Evolutionary conservation across 805 yeast species (phyloP).

Genomic region (Henningerozyma blattae): DNA sequence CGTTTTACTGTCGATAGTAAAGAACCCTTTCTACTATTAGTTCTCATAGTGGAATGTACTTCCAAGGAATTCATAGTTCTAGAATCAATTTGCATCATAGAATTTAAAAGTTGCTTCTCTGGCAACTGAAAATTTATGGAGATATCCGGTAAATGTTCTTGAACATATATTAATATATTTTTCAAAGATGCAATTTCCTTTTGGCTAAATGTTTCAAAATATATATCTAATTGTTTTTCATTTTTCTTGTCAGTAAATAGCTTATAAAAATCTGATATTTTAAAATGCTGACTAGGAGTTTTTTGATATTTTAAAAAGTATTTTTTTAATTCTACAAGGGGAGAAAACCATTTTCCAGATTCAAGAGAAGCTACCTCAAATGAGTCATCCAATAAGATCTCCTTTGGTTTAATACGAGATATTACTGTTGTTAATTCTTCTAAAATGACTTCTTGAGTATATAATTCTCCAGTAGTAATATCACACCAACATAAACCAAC

Average conservation of each 20-base stretch:
- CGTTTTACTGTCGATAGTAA: slow-evolving; percentile 55
- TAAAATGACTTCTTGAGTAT: slow-evolving; percentile 50
- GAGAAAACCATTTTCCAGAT: slow-evolving; percentile 43
- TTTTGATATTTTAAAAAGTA: slow-evolving; percentile 45
- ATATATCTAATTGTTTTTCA: slow-evolving; percentile 17
- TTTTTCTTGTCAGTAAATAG: slow-evolving; percentile 26
- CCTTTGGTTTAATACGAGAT: slow-evolving; percentile 71
- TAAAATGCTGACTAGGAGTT: slow-evolving; percentile 30
- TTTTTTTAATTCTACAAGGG: slow-evolving; percentile 43
- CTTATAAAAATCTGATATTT: slow-evolving; percentile 26
- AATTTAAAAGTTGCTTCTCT: slow-evolving; percentile 35
- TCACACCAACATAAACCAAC: slow-evolving; percentile 86
- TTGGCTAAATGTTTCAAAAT: slow-evolving; percentile 22
- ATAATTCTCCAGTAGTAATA: slow-evolving; percentile 69
- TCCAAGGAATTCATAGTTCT: slow-evolving; percentile 71
- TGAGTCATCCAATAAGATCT: slow-evolving; percentile 48
- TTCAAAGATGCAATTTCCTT: slow-evolving; percentile 52
- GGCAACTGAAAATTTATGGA: slow-evolving; percentile 59
- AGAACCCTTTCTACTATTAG: slow-evolving; percentile 52
- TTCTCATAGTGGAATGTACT: slow-evolving; percentile 45
- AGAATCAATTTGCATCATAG: slow-evolving; percentile 67
- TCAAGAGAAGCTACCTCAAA: slow-evolving; percentile 29
- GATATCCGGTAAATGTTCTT: slow-evolving; percentile 60
- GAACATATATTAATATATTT: slow-evolving; percentile 53
- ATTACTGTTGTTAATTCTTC: slow-evolving; percentile 57